These are phyloP conservation scores for Cercospora sp. DNA, from an alignment of 2,329 filamentous ascomycete species.

Conservation along the genomic window DNA sequence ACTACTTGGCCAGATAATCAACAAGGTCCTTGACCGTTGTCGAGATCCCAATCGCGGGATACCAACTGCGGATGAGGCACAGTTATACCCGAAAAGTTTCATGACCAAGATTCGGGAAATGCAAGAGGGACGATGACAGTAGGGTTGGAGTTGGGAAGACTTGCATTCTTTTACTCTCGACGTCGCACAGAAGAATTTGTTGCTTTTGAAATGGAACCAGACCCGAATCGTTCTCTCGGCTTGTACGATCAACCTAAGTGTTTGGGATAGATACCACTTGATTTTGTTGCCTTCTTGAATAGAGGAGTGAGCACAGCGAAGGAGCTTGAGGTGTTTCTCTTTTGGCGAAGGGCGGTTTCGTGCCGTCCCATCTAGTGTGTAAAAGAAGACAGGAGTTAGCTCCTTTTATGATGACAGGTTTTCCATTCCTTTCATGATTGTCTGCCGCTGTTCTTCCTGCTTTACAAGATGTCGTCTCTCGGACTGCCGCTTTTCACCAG, in stretches of 20 bases:
- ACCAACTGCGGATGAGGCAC: constrained; percentile 58
- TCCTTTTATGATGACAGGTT: neutral
- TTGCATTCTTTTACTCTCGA: constrained; percentile 12
- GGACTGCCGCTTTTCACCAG: neutral
- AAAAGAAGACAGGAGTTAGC: constrained; percentile 2
- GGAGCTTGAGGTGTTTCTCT: neutral
- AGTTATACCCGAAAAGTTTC: constrained; percentile 49
- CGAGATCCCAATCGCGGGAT: constrained; percentile 52
- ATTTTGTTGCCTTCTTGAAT: neutral
- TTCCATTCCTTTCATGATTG: neutral
- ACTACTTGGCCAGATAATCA: constrained; percentile 60
- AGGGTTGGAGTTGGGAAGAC: neutral
- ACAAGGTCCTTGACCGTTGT: constrained; percentile 61
- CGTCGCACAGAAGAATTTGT: neutral
- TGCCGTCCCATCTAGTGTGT: neutral
- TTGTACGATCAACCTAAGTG: neutral
- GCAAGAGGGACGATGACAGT: constrained; percentile 35
- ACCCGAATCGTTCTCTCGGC: neutral
- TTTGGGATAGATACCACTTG: neutral
- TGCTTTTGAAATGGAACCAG: neutral
- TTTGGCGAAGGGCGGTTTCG: neutral
- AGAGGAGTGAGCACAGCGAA: neutral
- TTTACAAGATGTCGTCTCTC: neutral
- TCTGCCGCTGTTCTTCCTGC: neutral
- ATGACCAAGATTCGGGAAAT: constrained; percentile 50